These are phyloP conservation scores for Citrus mangshanensis DNA, from an alignment of 345 rosid species.

Conservation along the genomic window DNA sequence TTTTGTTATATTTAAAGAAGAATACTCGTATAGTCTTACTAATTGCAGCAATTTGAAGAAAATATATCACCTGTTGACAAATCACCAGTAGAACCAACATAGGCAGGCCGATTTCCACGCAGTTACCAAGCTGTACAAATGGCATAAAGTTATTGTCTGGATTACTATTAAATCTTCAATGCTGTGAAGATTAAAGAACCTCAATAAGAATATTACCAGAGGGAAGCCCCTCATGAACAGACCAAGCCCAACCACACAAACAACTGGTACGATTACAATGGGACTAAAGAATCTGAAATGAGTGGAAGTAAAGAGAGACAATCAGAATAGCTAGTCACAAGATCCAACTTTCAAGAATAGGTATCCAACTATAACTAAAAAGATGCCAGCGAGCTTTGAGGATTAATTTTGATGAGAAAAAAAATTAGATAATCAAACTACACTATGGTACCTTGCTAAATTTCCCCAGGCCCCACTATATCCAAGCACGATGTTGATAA, in stretches of 20 bases:
- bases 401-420: not conserved
- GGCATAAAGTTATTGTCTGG: not conserved
- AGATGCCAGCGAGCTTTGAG: not conserved
- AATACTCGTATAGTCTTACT: not conserved
- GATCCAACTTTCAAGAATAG: not conserved
- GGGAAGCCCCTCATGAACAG: constrained; percentile 87
- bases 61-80: constrained; percentile 64
- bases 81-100: constrained; percentile 75
- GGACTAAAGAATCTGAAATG: constrained; percentile 66
- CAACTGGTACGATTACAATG: constrained; percentile 68
- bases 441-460: constrained; percentile 53
- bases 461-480: constrained; percentile 72
- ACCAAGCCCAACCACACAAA: constrained; percentile 79
- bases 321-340: not conserved
- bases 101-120: constrained; percentile 92
- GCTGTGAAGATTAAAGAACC: not conserved
- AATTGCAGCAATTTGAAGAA: not conserved
- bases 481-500: constrained; percentile 77
- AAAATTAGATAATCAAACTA: not conserved
- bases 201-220: constrained; percentile 49
- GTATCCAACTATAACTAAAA: not conserved
- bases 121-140: constrained; percentile 72
- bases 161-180: not conserved
- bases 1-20: not conserved
- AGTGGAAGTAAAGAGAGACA: not conserved